phyloP scores from a whole-genome alignment of 345 rosid genomes.

The Eucalyptus caleyi region DNA sequence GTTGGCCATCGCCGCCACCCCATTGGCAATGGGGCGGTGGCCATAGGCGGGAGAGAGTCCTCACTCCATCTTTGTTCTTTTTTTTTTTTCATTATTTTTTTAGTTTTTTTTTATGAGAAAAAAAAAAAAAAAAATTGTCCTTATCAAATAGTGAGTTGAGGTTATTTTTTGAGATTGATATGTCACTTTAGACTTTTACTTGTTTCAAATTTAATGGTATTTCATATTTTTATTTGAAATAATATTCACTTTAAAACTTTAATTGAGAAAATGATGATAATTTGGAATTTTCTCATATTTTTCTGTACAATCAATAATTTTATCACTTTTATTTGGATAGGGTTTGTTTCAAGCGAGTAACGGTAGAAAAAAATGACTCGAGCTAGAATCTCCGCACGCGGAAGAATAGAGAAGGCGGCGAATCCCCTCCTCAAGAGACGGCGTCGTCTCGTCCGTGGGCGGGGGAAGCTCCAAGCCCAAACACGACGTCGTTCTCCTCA shows the following conservation, averaged over 20 bases:
- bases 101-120: too few relatives aligned
- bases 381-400: background rate
- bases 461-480: background rate
- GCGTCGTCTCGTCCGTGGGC: background rate
- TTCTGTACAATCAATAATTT: background rate
- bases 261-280: accelerated
- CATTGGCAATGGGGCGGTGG: accelerated
- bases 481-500: background rate
- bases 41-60: accelerated
- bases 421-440: background rate
- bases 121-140: too few relatives aligned
- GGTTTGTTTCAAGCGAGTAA: background rate
- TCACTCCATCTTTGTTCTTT: accelerated
- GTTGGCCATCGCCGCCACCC: accelerated
- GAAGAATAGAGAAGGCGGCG: background rate
- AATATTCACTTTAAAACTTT: too few relatives aligned
- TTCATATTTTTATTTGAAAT: too few relatives aligned
- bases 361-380: background rate
- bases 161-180: accelerated
- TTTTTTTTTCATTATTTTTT: too few relatives aligned
- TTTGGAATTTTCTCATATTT: background rate
- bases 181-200: accelerated
- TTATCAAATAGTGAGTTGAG: too few relatives aligned
- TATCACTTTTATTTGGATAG: background rate
- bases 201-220: accelerated